Evolutionary conservation across 129 eudicot species (phyloP), one percentile per base, ranked within the genome.

Genomic region (Kitagawia praeruptora): DNA sequence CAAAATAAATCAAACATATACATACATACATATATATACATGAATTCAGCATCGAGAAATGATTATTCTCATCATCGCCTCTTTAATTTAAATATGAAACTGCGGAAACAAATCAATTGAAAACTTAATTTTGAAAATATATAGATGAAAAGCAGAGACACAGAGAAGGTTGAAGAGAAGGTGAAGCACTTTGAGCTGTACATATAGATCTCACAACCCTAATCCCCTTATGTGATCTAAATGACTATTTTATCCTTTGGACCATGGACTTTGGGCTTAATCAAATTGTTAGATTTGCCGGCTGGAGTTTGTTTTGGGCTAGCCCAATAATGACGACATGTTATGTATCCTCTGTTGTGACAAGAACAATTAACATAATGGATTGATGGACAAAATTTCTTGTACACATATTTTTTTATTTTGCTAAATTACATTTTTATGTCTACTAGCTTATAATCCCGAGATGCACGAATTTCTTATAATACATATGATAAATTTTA

Each of bases 31-130:
- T 58, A 58, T 58, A 40, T 34, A 74, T 39, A 58, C 8, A 67
- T 58, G 47, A 74, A 75, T 73, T 87, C 93, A 87, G 93, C 61
- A 89, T 89, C 90, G 93, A 89, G 93, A 85, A 87, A 89, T 83
- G 93, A 79, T 83, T 81, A 48, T 46, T 75, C 44, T 89, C 91
- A 75, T 89, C 93, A 87, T 81, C 42, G 90, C 93, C 93, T 47
- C 87, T 46, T 70, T 3, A 8, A 31, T 1, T 4, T 16, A 0
- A 3, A 10, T 28, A 12, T 4, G 14, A 11, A 8, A 6, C 10
- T 28, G 8, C 2, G 1, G 4, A 14, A 15, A 34, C 12, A 25
- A 61, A 2, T n/a, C 15, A 10, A 61, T 25, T 61, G 69, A n/a
- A 61, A 25, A n/a, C 1, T 58, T n/a, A 10, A n/a, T 61, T 8